Conservation (phyloP, 2,329 filamentous ascomycete species). For the Rhynchosporium graminicola region DNA sequence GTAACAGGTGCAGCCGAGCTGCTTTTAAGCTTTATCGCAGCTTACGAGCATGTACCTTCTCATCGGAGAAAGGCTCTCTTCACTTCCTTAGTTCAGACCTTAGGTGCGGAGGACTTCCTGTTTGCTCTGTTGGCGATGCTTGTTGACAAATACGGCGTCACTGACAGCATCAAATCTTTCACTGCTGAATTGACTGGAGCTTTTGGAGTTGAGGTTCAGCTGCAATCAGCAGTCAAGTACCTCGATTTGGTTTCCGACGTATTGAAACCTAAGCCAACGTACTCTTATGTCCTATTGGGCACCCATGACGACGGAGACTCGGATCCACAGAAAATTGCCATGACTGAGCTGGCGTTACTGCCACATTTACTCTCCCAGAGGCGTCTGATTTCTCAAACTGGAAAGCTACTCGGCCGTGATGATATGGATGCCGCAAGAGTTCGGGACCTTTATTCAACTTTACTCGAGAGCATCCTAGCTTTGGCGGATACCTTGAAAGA, state of each 20-base stretch:
- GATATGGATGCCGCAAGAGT: conserved; percentile 68
- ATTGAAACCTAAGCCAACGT: conserved; percentile 70
- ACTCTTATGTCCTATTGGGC: conserved; percentile 73
- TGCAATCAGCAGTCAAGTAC: conserved; percentile 76
- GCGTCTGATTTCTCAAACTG: conserved; percentile 57
- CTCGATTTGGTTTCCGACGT: conserved; percentile 74
- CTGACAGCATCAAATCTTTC: conserved; percentile 73
- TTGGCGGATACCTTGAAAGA: conserved; percentile 66
- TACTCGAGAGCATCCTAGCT: conserved; percentile 65
- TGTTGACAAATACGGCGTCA: conserved; percentile 83
- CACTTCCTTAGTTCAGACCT: conserved; percentile 77
- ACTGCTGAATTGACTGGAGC: conserved; percentile 70
- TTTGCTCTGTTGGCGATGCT: conserved; percentile 88
- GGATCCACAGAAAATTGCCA: conserved; percentile 53
- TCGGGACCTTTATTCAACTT: conserved; percentile 66
- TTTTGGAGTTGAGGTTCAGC: conserved; percentile 74
- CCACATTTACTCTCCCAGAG: conserved; percentile 60
- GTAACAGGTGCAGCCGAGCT: conserved; percentile 84
- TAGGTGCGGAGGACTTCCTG: conserved; percentile 84
- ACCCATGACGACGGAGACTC: conserved; percentile 49
- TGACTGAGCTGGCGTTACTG: conserved; percentile 57
- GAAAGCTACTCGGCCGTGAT: conserved; percentile 58
- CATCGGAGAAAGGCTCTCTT: conserved; percentile 84
- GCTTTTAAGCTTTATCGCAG: conserved; percentile 92
- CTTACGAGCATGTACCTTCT: conserved; percentile 91